Evolutionary conservation across 129 eudicot genomes (phyloP).

Genomic region (Tagetes erecta): DNA sequence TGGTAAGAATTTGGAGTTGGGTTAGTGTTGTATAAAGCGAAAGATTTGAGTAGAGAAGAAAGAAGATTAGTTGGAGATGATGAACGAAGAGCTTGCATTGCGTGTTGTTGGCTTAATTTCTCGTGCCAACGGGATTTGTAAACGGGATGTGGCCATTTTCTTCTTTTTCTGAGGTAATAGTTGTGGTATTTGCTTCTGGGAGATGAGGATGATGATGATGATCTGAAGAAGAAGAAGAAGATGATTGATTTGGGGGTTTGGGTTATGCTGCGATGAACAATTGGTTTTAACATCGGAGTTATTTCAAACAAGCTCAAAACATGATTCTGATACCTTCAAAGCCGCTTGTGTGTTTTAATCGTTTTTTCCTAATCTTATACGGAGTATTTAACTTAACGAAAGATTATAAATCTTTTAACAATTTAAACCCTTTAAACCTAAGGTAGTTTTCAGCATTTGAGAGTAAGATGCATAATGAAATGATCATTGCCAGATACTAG

Average conservation of each 20-base stretch:
- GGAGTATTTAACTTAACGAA: too few species aligned
- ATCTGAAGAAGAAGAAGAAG: not conserved
- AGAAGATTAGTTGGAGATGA: conserved; percentile 40
- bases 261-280: not conserved
- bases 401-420: too few species aligned
- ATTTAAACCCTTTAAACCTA: too few species aligned
- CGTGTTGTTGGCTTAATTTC: conserved; percentile 46
- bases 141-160: conserved; percentile 75
- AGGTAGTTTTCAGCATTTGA: too few species aligned
- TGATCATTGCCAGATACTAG: too few species aligned
- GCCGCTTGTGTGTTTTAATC: not conserved
- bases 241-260: conserved; percentile 6
- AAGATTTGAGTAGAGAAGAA: conserved; percentile 47
- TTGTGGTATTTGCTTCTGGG: conserved; percentile 41
- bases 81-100: conserved; percentile 39
- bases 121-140: conserved; percentile 53
- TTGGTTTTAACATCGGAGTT: conserved; percentile 26
- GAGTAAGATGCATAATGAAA: too few species aligned
- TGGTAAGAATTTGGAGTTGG: conserved; percentile 70
- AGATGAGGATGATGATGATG: conserved; percentile 29
- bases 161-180: conserved; percentile 54
- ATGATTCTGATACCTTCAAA: not conserved
- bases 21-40: conserved; percentile 44
- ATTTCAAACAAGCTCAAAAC: not conserved
- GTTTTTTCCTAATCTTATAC: too few species aligned